Conservation (phyloP, 495 filamentous ascomycete genomes). For the Penicillium desertorum region DNA sequence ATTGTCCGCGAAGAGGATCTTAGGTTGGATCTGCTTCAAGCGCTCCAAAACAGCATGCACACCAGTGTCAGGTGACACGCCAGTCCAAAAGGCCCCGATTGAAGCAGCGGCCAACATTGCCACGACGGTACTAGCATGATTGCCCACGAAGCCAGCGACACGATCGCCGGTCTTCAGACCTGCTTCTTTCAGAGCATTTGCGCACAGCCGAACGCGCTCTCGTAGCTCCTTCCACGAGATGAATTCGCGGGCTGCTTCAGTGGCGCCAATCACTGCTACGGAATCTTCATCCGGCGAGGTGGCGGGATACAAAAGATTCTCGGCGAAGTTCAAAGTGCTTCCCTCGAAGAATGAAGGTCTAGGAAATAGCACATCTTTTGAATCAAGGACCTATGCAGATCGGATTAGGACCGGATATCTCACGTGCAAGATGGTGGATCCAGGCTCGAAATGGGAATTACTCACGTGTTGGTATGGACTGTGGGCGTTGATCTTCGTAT, state of each 20-base stretch:
- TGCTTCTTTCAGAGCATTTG: slow-evolving; percentile 63
- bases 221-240: slow-evolving; percentile 81
- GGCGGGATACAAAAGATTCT: slow-evolving; percentile 82
- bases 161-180: slow-evolving; percentile 66
- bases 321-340: slow-evolving; percentile 81
- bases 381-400: slow-evolving; percentile 62
- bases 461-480: slow-evolving; percentile 59
- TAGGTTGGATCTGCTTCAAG: slow-evolving; percentile 76
- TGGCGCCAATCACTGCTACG: slow-evolving; percentile 69
- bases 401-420: slow-evolving; percentile 8
- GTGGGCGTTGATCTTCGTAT: slow-evolving; percentile 70
- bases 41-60: slow-evolving; percentile 78
- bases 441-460: neutral
- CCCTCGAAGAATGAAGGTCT: slow-evolving; percentile 80
- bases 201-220: slow-evolving; percentile 70
- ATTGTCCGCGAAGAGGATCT: slow-evolving; percentile 80
- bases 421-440: neutral
- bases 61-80: slow-evolving; percentile 83
- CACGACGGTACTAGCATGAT: slow-evolving; percentile 81
- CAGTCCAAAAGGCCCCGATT: slow-evolving; percentile 87
- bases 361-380: slow-evolving; percentile 72
- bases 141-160: slow-evolving; percentile 83
- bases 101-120: slow-evolving; percentile 79
- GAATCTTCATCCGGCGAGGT: slow-evolving; percentile 55
- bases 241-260: slow-evolving; percentile 64